A percentile compares a stretch with the other conserved stretches of the same genome.
Evolutionary conservation across 2,329 filamentous ascomycete genomes (phyloP).

Genomic region (Ceratocystis ficicola): DNA sequence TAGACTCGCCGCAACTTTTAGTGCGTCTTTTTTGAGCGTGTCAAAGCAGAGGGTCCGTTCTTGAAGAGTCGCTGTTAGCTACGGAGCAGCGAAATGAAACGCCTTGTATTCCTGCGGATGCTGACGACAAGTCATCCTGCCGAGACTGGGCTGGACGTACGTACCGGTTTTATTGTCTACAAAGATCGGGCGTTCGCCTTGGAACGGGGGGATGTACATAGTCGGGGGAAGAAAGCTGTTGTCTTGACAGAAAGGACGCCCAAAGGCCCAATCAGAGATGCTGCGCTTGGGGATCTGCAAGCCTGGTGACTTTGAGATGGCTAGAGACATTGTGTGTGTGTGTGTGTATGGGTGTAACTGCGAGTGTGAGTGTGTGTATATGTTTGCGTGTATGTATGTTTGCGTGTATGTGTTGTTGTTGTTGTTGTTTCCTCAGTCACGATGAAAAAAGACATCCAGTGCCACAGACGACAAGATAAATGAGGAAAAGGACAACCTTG

Average conservation of each 20-base stretch:
- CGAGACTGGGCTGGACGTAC: constrained; percentile 14
- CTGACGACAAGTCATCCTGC: no score
- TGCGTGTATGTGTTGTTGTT: no score
- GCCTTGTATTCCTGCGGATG: no score
- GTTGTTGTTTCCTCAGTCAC: no score
- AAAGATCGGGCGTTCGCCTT: constrained; percentile 30
- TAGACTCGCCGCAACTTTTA: constrained; percentile 30
- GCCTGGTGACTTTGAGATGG: not conserved
- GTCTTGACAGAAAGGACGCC: constrained; percentile 30
- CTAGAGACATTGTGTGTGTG: constrained; percentile 24
- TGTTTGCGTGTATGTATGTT: not conserved
- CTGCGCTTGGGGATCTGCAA: constrained; percentile 26
- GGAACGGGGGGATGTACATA: constrained; percentile 29
- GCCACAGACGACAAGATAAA: no score
- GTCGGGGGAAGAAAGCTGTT: constrained; percentile 27
- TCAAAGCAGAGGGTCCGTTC: constrained; percentile 31
- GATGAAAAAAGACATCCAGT: no score
- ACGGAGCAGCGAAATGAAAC: not conserved
- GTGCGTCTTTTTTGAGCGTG: constrained; percentile 30
- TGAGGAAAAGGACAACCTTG: no score
- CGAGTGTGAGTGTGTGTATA: not conserved
- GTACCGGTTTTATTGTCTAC: constrained; percentile 33
- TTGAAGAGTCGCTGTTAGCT: constrained; percentile 22
- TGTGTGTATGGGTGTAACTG: not conserved
- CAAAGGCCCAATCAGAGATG: constrained; percentile 31